These are phyloP conservation scores for Phytophthora capsici DNA, from an alignment of 352 stramenopile genomes.

Conservation along the genomic window DNA sequence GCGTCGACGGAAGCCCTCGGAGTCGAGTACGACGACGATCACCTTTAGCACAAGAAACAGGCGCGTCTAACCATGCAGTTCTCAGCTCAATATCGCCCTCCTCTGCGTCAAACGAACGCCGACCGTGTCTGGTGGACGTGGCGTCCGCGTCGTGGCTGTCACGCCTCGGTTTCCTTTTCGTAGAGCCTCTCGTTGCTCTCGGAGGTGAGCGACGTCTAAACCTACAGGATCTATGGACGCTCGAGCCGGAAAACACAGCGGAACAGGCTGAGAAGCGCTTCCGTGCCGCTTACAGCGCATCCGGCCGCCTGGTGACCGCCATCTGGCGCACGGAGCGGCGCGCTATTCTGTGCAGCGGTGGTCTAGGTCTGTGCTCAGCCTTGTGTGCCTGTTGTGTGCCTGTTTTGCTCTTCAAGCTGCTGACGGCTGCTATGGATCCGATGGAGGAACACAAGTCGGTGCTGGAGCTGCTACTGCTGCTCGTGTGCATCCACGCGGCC, in stretches of 20 bases:
- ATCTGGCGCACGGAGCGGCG: slow-evolving; percentile 43
- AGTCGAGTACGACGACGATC: slow-evolving; percentile 16
- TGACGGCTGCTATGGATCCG: slow-evolving; percentile 35
- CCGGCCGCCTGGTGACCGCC: slow-evolving; percentile 13
- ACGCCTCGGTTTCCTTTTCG: slow-evolving; percentile 44
- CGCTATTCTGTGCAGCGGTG: slow-evolving; percentile 29
- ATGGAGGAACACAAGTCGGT: slow-evolving; percentile 5
- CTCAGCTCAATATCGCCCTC: neutral
- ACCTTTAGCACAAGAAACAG: slow-evolving; percentile 1
- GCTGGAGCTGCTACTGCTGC: slow-evolving; percentile 34
- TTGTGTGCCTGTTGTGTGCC: slow-evolving; percentile 29
- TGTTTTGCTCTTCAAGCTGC: slow-evolving; percentile 41
- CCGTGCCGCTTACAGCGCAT: slow-evolving; percentile 34
- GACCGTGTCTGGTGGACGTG: slow-evolving; percentile 16
- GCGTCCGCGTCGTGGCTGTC: slow-evolving; percentile 33
- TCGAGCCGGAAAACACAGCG: slow-evolving; percentile 36
- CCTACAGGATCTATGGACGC: slow-evolving; percentile 42
- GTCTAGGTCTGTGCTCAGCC: slow-evolving; percentile 28
- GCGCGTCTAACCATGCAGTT: neutral
- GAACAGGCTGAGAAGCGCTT: slow-evolving; percentile 33
- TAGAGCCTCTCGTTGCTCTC: slow-evolving; percentile 39
- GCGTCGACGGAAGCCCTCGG: neutral
- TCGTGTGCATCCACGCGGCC: slow-evolving; percentile 37
- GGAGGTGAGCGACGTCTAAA: slow-evolving; percentile 23
- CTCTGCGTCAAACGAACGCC: neutral